phyloP scores from a whole-genome alignment of 2,329 filamentous ascomycete species.

The Arthrinium puccinioides region DNA sequence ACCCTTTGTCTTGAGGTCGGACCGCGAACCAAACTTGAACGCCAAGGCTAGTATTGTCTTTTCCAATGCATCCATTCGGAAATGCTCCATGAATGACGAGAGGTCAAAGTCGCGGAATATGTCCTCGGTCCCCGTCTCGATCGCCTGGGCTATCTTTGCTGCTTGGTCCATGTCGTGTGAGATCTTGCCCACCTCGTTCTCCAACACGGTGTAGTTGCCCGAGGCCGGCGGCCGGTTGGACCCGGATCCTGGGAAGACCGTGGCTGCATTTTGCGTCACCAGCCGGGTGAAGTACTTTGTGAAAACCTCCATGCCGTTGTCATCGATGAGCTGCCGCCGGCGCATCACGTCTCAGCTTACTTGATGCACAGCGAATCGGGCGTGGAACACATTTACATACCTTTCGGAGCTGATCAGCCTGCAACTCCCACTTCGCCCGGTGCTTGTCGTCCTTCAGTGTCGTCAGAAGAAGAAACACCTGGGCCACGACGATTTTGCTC shows the following conservation, averaged over 20 bases:
- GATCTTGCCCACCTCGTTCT: conserved; percentile 80
- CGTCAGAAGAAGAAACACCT: conserved; percentile 89
- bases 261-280: conserved; percentile 80
- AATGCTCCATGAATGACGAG: conserved; percentile 92
- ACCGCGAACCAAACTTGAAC: conserved; percentile 74
- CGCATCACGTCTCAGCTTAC: too few species aligned
- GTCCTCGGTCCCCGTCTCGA: conserved; percentile 86
- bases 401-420: conserved; percentile 87
- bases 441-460: conserved; percentile 92
- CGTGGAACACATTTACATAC: too few species aligned
- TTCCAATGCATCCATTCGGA: conserved; percentile 81
- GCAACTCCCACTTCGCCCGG: conserved; percentile 83
- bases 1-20: conserved; percentile 89
- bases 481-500: conserved; percentile 89
- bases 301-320: conserved; percentile 98
- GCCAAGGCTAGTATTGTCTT: conserved; percentile 84
- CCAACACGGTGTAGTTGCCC: conserved; percentile 77
- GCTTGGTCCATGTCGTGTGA: conserved; percentile 74
- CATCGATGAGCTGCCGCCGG: conserved; percentile 85
- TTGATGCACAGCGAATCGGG: too few species aligned
- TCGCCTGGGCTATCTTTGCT: conserved; percentile 84
- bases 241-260: conserved; percentile 73
- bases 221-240: conserved; percentile 43
- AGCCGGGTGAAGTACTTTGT: conserved; percentile 92
- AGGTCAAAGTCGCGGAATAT: conserved; percentile 94